Evolutionary conservation across 805 yeast genomes (phyloP).

Genomic region (Suhomyces xylopsoci): DNA sequence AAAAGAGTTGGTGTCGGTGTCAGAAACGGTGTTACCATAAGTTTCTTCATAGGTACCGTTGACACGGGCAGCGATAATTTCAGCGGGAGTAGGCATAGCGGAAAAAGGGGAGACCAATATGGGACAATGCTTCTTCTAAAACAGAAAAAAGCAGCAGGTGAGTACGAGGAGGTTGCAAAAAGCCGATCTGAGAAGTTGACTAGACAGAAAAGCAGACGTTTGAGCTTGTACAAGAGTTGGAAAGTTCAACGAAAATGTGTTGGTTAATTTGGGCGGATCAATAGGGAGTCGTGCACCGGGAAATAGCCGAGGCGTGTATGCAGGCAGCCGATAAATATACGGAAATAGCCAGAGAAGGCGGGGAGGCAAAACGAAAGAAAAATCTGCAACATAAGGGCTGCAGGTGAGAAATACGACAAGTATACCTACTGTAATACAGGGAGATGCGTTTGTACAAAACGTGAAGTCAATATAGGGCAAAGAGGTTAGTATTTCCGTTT

Average conservation of each 20-base stretch:
- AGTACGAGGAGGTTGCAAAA: not conserved
- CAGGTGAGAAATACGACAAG: no score
- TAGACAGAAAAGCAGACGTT: not conserved
- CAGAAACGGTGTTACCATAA: constrained; percentile 11
- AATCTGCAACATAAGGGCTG: no score
- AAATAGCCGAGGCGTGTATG: not conserved
- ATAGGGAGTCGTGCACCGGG: not conserved
- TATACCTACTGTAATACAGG: not conserved
- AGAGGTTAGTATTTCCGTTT: not conserved
- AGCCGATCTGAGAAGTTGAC: not conserved
- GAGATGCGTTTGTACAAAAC: not conserved
- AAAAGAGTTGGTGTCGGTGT: constrained; percentile 9
- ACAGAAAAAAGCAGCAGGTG: not conserved
- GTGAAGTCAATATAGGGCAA: not conserved
- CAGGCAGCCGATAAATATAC: not conserved
- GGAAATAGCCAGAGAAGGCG: not conserved
- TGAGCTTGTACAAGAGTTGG: not conserved
- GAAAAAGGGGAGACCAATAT: constrained; percentile 7
- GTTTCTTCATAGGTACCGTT: constrained; percentile 19
- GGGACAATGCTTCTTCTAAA: constrained; percentile 4
- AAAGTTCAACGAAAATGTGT: not conserved
- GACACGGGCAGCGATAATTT: constrained; percentile 47
- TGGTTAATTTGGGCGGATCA: not conserved
- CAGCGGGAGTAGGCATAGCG: constrained; percentile 46
- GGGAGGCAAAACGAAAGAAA: not conserved